A percentile compares a stretch with the other conserved stretches of the same genome.
Conservation (phyloP, 2,329 filamentous ascomycete species). For the Dryadomyces sulphureus region DNA sequence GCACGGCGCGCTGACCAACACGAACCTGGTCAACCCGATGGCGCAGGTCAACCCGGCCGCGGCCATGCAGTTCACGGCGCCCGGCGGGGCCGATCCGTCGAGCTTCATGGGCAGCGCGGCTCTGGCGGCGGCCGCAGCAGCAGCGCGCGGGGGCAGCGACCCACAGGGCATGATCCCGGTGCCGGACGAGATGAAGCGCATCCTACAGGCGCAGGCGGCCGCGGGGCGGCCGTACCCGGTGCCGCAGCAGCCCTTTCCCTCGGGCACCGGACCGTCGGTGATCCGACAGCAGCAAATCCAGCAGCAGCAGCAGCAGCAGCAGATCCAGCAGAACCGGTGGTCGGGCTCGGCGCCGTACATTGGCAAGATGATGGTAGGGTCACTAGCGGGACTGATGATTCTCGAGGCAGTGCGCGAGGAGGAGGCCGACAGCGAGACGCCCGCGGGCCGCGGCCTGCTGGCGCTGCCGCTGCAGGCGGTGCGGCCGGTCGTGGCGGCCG, state of each 20-base stretch:
- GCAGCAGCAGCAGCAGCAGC: constrained; percentile 29
- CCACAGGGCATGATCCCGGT: constrained; percentile 48
- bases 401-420: constrained; percentile 62
- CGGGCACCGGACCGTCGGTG: constrained; percentile 23
- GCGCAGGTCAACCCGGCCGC: constrained; percentile 32
- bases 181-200: constrained; percentile 51
- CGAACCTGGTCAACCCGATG: constrained; percentile 31
- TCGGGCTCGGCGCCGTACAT: constrained; percentile 39
- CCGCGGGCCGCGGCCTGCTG: constrained; percentile 48
- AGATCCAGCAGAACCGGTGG: constrained; percentile 30
- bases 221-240: constrained; percentile 36
- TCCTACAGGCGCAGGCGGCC: constrained; percentile 41
- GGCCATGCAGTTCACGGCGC: constrained; percentile 29
- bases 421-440: constrained; percentile 47
- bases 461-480: constrained; percentile 39
- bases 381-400: constrained; percentile 82
- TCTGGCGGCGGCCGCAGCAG: constrained; percentile 4
- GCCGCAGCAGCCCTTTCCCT: constrained; percentile 23
- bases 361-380: constrained; percentile 81
- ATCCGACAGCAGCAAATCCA: constrained; percentile 33
- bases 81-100: constrained; percentile 22
- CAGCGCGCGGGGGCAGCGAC: constrained; percentile 21
- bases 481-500: constrained; percentile 26
- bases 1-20: constrained; percentile 53
- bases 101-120: constrained; percentile 5